phyloP scores from a whole-genome alignment of 768 basidiomycete genomes.

The Rhodotorula taiwanensis region DNA sequence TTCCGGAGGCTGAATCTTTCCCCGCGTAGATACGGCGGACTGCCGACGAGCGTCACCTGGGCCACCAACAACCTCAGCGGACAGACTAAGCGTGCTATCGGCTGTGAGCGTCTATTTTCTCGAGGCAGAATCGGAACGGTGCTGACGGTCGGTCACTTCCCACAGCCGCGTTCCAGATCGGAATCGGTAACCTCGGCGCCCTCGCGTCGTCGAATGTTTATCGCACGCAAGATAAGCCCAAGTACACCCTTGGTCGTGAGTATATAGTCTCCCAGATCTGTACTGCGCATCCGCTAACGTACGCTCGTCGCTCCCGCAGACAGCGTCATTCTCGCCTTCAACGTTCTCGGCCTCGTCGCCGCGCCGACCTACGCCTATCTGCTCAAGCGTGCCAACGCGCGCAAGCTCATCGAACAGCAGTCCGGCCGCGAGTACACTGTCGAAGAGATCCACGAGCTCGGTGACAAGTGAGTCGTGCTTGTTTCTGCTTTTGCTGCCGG shows the following conservation, averaged over 20 bases:
- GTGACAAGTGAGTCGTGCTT: constrained; percentile 30
- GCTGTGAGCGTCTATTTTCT: background rate
- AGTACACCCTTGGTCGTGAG: constrained; percentile 31
- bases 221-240: constrained; percentile 22
- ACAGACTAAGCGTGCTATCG: constrained; percentile 20
- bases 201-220: constrained; percentile 37
- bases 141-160: background rate
- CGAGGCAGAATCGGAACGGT: background rate
- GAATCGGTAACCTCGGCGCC: constrained; percentile 37
- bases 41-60: constrained; percentile 35
- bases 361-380: constrained; percentile 29
- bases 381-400: constrained; percentile 28
- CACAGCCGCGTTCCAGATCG: constrained; percentile 36
- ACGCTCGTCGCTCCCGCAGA: constrained; percentile 5
- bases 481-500: background rate
- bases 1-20: no score
- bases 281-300: background rate
- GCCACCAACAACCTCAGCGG: constrained; percentile 36
- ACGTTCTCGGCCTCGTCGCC: constrained; percentile 30
- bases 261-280: background rate
- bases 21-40: constrained; percentile 36
- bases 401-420: constrained; percentile 30
- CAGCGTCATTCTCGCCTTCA: constrained; percentile 36
- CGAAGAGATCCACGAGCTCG: constrained; percentile 36
- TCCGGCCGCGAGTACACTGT: constrained; percentile 31